Conservation (phyloP, 1,284 basidiomycete genomes). For the Mycena sp. region DNA sequence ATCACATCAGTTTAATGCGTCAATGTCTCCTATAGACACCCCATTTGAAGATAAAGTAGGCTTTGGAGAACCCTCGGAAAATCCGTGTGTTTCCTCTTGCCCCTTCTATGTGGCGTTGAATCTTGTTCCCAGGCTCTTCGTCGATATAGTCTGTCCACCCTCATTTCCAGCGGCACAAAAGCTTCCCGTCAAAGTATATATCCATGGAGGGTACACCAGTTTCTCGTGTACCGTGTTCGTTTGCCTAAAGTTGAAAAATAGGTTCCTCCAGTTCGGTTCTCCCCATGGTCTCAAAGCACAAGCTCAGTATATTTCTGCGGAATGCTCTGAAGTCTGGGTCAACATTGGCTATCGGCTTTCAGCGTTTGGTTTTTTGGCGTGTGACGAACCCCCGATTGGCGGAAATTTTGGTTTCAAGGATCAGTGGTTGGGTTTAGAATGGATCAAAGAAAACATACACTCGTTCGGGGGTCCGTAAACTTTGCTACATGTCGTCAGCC, state of each 20-base stretch:
- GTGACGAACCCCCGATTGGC: slow-evolving; percentile 62
- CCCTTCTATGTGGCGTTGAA: not conserved
- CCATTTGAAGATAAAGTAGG: slow-evolving; percentile 68
- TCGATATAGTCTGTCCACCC: slow-evolving; percentile 76
- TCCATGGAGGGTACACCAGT: slow-evolving; percentile 70
- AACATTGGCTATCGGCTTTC: slow-evolving; percentile 79
- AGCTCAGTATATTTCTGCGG: slow-evolving; percentile 72
- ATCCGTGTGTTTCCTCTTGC: slow-evolving; percentile 55
- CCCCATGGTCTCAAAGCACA: slow-evolving; percentile 66
- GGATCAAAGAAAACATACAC: slow-evolving; percentile 68
- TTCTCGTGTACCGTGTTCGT: not conserved
- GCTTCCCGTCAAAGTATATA: slow-evolving; percentile 79
- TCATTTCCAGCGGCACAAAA: slow-evolving; percentile 54
- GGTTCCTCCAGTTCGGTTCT: slow-evolving; percentile 84
- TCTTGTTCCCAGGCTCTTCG: slow-evolving; percentile 58
- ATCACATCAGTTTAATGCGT: not conserved
- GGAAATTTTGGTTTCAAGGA: slow-evolving; percentile 88
- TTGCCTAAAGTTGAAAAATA: slow-evolving; percentile 37
- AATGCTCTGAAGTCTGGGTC: slow-evolving; percentile 74
- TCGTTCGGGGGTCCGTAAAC: slow-evolving; percentile 62
- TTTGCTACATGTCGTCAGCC: not conserved
- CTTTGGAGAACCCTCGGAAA: slow-evolving; percentile 72
- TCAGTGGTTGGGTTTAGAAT: slow-evolving; percentile 71
- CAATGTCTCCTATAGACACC: slow-evolving; percentile 42
- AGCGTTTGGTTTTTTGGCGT: slow-evolving; percentile 78